A percentile compares a stretch with the other conserved stretches of the same genome.
Conservation (phyloP, 805 yeast species). For the Wickerhamomyces queroliae region DNA sequence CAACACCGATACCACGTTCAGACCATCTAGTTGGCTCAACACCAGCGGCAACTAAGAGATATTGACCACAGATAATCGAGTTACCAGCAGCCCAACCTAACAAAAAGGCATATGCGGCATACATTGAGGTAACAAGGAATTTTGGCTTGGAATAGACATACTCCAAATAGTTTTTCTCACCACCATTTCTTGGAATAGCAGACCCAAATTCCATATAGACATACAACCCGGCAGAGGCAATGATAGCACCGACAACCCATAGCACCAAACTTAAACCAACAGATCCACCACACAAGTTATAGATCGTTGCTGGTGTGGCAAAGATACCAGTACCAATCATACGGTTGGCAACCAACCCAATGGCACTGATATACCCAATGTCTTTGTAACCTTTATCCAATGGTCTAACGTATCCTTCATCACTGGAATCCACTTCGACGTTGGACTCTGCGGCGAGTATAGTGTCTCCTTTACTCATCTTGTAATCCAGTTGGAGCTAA, state of each 20-base stretch:
- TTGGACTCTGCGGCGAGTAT: slow-evolving; percentile 2
- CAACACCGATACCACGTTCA: slow-evolving; percentile 72
- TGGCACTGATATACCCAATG: slow-evolving; percentile 51
- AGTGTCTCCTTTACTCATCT: not conserved
- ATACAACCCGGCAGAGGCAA: slow-evolving; percentile 57
- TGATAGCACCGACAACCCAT: slow-evolving; percentile 72
- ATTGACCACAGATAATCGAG: slow-evolving; percentile 75
- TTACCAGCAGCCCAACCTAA: slow-evolving; percentile 87
- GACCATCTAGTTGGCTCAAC: slow-evolving; percentile 67
- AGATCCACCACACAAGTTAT: slow-evolving; percentile 47
- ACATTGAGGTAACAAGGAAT: slow-evolving; percentile 59
- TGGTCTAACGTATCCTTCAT: slow-evolving; percentile 28
- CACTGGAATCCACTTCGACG: slow-evolving; percentile 6
- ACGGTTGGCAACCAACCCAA: slow-evolving; percentile 61
- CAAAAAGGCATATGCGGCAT: slow-evolving; percentile 66
- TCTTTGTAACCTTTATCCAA: slow-evolving; percentile 35
- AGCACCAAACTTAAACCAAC: slow-evolving; percentile 66
- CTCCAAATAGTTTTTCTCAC: slow-evolving; percentile 79
- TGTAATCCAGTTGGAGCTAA: not conserved
- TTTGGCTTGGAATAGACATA: slow-evolving; percentile 63
- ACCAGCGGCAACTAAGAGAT: slow-evolving; percentile 69
- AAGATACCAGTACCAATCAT: slow-evolving; percentile 76
- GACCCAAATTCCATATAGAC: slow-evolving; percentile 81
- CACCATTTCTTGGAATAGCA: slow-evolving; percentile 76
- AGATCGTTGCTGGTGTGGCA: slow-evolving; percentile 59